Base-by-base conservation (phyloP, 331 rosid species). In the Pyrus hybrid region DNA sequence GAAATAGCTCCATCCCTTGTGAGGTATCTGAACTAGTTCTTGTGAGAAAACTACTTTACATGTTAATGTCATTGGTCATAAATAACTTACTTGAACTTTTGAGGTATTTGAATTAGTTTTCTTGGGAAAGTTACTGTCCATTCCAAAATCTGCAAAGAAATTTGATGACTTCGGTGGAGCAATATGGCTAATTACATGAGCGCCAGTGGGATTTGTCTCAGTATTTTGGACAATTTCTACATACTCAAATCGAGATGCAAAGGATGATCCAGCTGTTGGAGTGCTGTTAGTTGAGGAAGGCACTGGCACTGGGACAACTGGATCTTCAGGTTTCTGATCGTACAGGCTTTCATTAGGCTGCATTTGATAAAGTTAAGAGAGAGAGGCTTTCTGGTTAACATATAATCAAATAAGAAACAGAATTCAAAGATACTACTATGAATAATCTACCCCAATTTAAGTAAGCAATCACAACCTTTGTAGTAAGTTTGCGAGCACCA, bases 271-370 rank as follows among this genome's bases (percentile, higher is more conserved):
- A 82, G 86, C 77, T 80, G 93, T 67, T 61, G 87, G 41, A 61
- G 77, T 73, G 82, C 75, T 82, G 81, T 72, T 85, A 37, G 85
- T 68, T 61, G 92, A 53, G 57, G 90, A 73, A 73, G 89, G 25
- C 69, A 88, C 93, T 7, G 89, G 33, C 69, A 88, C 90, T 7
- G 90, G 97, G 79, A 83, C 72, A 79, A 82, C 90, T 20, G 86
- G 84, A 82, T 90, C 97, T 86, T 95, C 97, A 21, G 99, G 99
- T 81, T 90, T 85, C 87, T 95, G 99, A 64, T 90, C 99, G 71
- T 95, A 95, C 63, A 95, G 87, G 82, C 87, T 85, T 78, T 88
- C 99, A 84, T 83, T 92, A 63, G 97, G 82, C 99, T 94, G 83
- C 88, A 85, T 71, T 70, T 65, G 49, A 81, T 30, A 45, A 74